These are phyloP conservation scores for Gossypium ekmanianum DNA, from an alignment of 345 rosid species.

Conservation along the genomic window DNA sequence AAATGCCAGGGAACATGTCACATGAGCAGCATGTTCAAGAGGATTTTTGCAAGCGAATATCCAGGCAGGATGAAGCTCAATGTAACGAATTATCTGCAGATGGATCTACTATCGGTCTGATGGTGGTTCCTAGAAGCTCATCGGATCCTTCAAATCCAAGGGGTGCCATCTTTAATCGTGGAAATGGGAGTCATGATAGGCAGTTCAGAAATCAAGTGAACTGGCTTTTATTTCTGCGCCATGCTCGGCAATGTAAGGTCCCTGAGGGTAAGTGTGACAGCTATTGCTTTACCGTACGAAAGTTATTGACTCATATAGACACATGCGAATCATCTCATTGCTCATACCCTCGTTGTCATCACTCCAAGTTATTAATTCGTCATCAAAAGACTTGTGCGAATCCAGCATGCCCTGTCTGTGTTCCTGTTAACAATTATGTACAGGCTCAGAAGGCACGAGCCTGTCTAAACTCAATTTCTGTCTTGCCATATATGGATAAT, in stretches of 20 bases:
- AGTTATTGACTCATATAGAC: constrained; percentile 75
- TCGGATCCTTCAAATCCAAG: constrained; percentile 42
- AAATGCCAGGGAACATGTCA: constrained; percentile 40
- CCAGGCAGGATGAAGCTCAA: constrained; percentile 73
- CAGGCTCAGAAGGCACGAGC: constrained; percentile 47
- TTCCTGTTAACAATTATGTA: constrained; percentile 62
- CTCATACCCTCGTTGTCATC: constrained; percentile 72
- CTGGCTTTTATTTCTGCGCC: constrained; percentile 86
- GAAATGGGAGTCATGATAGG: constrained; percentile 48
- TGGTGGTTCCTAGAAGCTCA: constrained; percentile 40
- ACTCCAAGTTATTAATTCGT: constrained; percentile 53
- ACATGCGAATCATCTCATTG: constrained; percentile 57
- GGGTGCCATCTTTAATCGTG: constrained; percentile 40
- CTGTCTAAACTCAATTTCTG: constrained; percentile 37
- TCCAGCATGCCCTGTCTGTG: constrained; percentile 77
- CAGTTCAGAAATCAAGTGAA: constrained; percentile 65
- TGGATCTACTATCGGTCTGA: constrained; percentile 48
- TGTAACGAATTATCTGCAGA: constrained; percentile 59
- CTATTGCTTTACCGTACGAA: constrained; percentile 56
- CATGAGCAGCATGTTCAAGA: constrained; percentile 68
- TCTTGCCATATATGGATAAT: constrained; percentile 32
- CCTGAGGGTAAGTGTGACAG: constrained; percentile 77
- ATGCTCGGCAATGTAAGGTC: constrained; percentile 75
- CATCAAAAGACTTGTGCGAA: constrained; percentile 70
- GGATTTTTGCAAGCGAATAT: constrained; percentile 66